These are phyloP conservation scores for Flaveria sonorensis DNA, from an alignment of 129 eudicot species.

Conservation along the genomic window DNA sequence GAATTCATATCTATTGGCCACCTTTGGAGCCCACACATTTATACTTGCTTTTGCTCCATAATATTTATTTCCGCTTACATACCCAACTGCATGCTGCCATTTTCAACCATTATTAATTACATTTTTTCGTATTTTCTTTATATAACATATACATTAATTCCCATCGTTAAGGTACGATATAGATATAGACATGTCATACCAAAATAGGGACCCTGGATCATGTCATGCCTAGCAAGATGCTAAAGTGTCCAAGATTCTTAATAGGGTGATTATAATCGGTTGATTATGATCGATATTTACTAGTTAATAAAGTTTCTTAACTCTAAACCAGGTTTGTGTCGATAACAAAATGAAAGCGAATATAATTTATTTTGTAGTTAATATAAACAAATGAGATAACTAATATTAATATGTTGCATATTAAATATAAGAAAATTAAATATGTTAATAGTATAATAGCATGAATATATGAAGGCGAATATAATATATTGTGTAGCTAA, in stretches of 20 bases:
- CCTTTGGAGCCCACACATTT: conserved; percentile 95
- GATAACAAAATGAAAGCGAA: no score
- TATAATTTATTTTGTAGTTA: no score
- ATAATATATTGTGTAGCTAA: neutral
- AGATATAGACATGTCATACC: neutral
- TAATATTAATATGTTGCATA: no score
- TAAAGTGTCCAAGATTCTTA: no score
- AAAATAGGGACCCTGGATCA: neutral
- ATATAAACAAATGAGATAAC: no score
- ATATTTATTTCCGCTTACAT: conserved; percentile 78
- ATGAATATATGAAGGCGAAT: neutral
- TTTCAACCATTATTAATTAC: conserved; percentile 25
- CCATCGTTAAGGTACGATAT: neutral
- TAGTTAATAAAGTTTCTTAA: neutral
- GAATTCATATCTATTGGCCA: conserved; percentile 78
- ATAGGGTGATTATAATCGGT: no score
- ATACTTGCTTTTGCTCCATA: conserved; percentile 98
- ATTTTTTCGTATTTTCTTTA: neutral
- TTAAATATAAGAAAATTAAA: no score
- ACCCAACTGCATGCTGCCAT: conserved; percentile 96
- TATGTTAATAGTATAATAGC: neutral
- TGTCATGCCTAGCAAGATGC: neutral
- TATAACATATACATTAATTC: neutral
- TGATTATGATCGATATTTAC: neutral
- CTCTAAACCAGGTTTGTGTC: neutral